phyloP scores from a whole-genome alignment of 306 rosid genomes.

The Senna siamea region DNA sequence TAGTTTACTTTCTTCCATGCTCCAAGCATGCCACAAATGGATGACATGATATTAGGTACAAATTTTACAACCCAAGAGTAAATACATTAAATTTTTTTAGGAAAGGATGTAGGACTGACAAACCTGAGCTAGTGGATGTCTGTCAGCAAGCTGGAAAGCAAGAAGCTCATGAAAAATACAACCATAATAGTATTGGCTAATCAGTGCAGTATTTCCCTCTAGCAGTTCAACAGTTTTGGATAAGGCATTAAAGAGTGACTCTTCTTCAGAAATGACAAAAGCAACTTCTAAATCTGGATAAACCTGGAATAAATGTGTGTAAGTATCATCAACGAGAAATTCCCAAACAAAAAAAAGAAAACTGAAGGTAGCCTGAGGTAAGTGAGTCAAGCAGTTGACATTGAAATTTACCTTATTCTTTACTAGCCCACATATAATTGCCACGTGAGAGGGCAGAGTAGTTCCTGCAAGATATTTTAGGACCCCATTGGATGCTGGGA shows the following conservation, averaged over 20 bases:
- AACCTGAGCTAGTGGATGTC: constrained; percentile 75
- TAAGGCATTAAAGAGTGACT: constrained; percentile 67
- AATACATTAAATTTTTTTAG: background rate
- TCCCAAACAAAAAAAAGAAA: constrained; percentile 12
- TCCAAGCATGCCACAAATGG: constrained; percentile 26
- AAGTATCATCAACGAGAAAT: constrained; percentile 19
- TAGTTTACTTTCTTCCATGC: background rate
- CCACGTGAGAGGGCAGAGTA: constrained; percentile 78
- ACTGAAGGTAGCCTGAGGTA: background rate
- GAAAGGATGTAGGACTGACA: constrained; percentile 25
- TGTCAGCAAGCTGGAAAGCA: constrained; percentile 81
- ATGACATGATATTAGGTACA: constrained; percentile 21
- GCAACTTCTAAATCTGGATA: constrained; percentile 98
- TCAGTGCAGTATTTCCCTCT: constrained; percentile 85
- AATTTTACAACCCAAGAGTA: constrained; percentile 8
- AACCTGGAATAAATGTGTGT: constrained; percentile 65
- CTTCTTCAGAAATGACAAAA: constrained; percentile 93
- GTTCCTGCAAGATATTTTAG: constrained; percentile 79
- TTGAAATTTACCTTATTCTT: constrained; percentile 75
- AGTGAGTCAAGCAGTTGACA: constrained; percentile 33
- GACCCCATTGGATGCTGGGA: constrained; percentile 91
- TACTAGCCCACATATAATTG: constrained; percentile 87
- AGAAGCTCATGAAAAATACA: constrained; percentile 93
- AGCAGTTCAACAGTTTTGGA: constrained; percentile 90
- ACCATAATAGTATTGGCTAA: constrained; percentile 92